These are phyloP conservation scores for Cochlearia excelsa DNA, from an alignment of 345 rosid species.

Conservation along the genomic window DNA sequence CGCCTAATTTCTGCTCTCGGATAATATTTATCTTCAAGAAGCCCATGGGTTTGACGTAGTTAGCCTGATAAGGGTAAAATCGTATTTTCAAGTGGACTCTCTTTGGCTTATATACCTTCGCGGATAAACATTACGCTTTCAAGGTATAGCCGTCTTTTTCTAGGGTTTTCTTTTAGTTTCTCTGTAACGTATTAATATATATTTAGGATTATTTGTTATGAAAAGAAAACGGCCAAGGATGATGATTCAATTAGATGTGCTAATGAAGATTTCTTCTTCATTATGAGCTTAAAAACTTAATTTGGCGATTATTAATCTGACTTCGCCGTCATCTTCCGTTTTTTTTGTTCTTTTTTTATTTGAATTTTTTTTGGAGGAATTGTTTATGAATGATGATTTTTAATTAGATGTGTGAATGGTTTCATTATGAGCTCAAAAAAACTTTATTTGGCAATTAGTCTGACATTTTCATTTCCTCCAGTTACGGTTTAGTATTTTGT, in stretches of 20 bases:
- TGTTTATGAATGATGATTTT: conserved; percentile 36
- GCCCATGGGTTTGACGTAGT: too few species aligned
- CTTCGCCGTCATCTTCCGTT: conserved; percentile 20
- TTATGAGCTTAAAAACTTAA: conserved; percentile 41
- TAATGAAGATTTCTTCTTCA: conserved; percentile 34
- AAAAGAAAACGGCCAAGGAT: conserved; percentile 31
- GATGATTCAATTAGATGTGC: conserved; percentile 71
- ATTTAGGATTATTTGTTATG: too few species aligned
- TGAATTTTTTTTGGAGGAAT: conserved; percentile 9
- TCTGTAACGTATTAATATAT: too few species aligned
- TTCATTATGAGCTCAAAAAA: conserved; percentile 40
- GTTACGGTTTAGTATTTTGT: too few species aligned
- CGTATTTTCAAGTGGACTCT: too few species aligned
- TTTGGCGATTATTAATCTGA: conserved; percentile 44
- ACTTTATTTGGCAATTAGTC: conserved; percentile 35
- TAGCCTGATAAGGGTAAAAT: too few species aligned
- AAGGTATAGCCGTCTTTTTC: too few species aligned
- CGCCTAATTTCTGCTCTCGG: too few species aligned
- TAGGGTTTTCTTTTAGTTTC: too few species aligned
- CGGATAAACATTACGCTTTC: too few species aligned
- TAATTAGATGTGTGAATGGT: conserved; percentile 66
- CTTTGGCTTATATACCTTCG: too few species aligned
- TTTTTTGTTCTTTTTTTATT: not conserved
- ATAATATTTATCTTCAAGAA: too few species aligned
- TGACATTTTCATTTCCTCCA: conserved; percentile 19